A percentile compares a stretch with the other conserved stretches of the same genome.
These are phyloP conservation scores for Trichopus zeylanicus DNA, from an alignment of 116 monocot species.

Conservation along the genomic window DNA sequence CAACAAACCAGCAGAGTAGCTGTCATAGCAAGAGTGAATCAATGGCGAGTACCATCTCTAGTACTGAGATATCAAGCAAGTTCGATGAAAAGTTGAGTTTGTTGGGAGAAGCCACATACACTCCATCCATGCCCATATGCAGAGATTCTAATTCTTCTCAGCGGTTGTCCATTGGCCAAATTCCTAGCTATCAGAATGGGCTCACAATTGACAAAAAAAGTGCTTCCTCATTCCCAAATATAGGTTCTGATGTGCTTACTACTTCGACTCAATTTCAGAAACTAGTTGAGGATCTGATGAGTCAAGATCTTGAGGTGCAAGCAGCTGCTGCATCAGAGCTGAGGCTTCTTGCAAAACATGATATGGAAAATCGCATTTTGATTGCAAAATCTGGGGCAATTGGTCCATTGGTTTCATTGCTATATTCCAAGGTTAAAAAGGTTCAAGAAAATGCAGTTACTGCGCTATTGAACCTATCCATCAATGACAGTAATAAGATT, in stretches of 20 bases:
- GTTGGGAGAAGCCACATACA: slow-evolving; percentile 6
- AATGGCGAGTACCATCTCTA: slow-evolving; percentile 62
- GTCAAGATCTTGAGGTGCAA: slow-evolving; percentile 31
- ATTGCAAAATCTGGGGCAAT: slow-evolving; percentile 70
- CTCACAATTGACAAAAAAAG: neutral
- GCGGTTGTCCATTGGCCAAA: slow-evolving; percentile 14
- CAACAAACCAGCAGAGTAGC: slow-evolving; percentile 18
- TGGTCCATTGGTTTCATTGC: slow-evolving; percentile 33
- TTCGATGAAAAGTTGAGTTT: slow-evolving; percentile 34
- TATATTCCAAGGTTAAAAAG: slow-evolving; percentile 36
- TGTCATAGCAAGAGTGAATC: slow-evolving; percentile 57
- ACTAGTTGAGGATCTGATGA: slow-evolving; percentile 46
- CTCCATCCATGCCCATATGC: slow-evolving; percentile 15
- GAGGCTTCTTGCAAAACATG: slow-evolving; percentile 55
- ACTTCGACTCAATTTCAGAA: slow-evolving; percentile 29
- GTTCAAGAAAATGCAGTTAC: slow-evolving; percentile 78
- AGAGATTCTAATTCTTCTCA: slow-evolving; percentile 22
- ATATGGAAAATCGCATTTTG: slow-evolving; percentile 49
- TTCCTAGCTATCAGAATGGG: slow-evolving; percentile 1
- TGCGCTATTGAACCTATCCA: slow-evolving; percentile 65
- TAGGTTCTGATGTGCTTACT: slow-evolving; percentile 25
- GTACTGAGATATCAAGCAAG: slow-evolving; percentile 35
- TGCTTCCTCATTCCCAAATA: slow-evolving; percentile 2
- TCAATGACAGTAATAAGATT: slow-evolving; percentile 44
- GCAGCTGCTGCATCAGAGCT: slow-evolving; percentile 47